A percentile compares a stretch with the other conserved stretches of the same genome.
Conservation (phyloP, 139 green algal genomes). For the Chlamydomonas schloesseri region DNA sequence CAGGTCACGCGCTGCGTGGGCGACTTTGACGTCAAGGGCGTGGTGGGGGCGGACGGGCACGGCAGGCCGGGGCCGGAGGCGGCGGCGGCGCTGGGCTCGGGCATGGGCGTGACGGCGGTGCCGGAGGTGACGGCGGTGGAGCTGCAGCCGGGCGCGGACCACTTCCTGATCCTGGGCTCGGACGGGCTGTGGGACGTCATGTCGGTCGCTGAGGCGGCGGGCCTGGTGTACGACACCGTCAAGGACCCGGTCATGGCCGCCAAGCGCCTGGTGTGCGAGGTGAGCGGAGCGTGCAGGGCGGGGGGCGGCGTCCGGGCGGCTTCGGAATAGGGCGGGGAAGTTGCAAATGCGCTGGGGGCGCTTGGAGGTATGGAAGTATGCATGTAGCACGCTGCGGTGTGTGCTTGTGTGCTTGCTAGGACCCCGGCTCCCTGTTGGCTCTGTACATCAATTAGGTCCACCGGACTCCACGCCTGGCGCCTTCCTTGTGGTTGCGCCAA, state of each 20-base stretch:
- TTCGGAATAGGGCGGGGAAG: no score
- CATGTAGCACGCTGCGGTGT: no score
- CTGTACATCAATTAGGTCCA: no score
- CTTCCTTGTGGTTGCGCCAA: no score
- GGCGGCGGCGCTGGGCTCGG: background rate
- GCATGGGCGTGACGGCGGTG: slow-evolving; percentile 73
- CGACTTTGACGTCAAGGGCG: slow-evolving; percentile 86
- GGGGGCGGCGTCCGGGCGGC: no score
- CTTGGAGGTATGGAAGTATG: no score
- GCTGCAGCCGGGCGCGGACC: slow-evolving; percentile 67
- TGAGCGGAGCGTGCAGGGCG: no score
- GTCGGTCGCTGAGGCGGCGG: slow-evolving; percentile 79
- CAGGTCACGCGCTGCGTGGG: slow-evolving; percentile 85
- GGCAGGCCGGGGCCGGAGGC: background rate
- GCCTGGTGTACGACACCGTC: slow-evolving; percentile 84
- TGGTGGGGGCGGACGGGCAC: background rate
- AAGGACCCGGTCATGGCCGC: slow-evolving; percentile 82
- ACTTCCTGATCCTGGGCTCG: slow-evolving; percentile 88
- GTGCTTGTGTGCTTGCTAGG: no score
- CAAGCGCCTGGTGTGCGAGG: slow-evolving; percentile 85
- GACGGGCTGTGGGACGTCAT: slow-evolving; percentile 94
- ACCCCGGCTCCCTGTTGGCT: no score
- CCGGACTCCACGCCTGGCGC: no score
- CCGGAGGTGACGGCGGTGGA: slow-evolving; percentile 76
- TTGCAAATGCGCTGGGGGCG: no score